phyloP scores from a whole-genome alignment of 139 green algal species.

The Yamagishiella unicocca region DNA sequence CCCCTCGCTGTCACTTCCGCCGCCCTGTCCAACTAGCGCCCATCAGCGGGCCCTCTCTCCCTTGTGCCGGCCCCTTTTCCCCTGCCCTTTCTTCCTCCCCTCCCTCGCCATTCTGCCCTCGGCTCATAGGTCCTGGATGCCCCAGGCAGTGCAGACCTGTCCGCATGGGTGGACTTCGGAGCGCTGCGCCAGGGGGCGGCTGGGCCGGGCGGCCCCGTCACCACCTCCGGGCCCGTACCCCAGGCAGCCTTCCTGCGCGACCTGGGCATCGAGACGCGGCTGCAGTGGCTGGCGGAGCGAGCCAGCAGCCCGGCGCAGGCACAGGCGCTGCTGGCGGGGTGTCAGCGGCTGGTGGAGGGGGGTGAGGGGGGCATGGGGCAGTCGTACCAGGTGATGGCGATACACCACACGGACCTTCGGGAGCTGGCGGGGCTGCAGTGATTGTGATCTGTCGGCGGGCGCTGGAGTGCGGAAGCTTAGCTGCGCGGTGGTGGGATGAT shows the following conservation, averaged over 20 bases:
- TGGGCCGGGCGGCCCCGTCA: not conserved
- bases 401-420: constrained; percentile 2
- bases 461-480: too few relatives aligned
- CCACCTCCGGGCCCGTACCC: not conserved
- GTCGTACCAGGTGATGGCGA: constrained; percentile 62
- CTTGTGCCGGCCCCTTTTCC: not conserved
- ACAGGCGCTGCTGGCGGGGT: constrained; percentile 38
- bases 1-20: not conserved
- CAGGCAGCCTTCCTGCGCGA: constrained; percentile 82
- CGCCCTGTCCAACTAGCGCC: not conserved
- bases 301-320: not conserved
- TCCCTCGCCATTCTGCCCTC: not conserved
- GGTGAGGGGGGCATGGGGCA: constrained; percentile 64
- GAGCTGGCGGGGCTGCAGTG: constrained; percentile 9
- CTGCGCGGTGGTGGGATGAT: too few relatives aligned
- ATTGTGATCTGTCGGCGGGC: too few relatives aligned
- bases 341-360: constrained; percentile 50
- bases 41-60: not conserved
- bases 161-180: constrained; percentile 93
- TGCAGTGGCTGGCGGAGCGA: constrained; percentile 66
- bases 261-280: constrained; percentile 80
- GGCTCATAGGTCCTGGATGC: constrained; percentile 77
- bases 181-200: constrained; percentile 69
- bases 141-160: constrained; percentile 91
- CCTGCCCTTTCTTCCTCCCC: not conserved